Percentiles rank a stretch among this genome's conserved stretches.
Conservation (phyloP, 805 yeast species). For the Lipomyces orientalis region DNA sequence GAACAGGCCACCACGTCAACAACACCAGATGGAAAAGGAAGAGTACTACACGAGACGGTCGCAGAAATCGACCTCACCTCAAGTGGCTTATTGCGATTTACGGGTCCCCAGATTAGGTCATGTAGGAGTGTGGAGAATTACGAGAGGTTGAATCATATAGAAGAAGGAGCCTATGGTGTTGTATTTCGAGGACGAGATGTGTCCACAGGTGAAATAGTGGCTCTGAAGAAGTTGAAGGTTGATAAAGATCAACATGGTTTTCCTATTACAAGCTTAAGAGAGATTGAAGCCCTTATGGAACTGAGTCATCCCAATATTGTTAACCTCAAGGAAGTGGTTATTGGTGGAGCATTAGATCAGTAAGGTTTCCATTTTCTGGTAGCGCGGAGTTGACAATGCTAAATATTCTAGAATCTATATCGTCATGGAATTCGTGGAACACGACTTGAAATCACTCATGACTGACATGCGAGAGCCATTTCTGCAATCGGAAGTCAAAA, state of each 20-base stretch:
- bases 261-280: constrained; percentile 70
- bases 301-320: constrained; percentile 60
- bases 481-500: constrained; percentile 42
- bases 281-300: constrained; percentile 61
- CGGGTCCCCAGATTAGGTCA: constrained; percentile 14
- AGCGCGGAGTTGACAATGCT: background rate
- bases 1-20: background rate
- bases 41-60: constrained; percentile 1
- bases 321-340: constrained; percentile 59
- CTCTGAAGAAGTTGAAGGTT: constrained; percentile 62
- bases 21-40: background rate
- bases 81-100: constrained; percentile 17
- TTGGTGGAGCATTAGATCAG: constrained; percentile 43
- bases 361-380: constrained; percentile 22
- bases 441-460: constrained; percentile 42
- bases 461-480: constrained; percentile 42
- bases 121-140: constrained; percentile 38
- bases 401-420: constrained; percentile 39
- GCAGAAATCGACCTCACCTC: constrained; percentile 2
- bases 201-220: constrained; percentile 56
- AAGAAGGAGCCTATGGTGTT: constrained; percentile 55
- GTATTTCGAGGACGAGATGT: constrained; percentile 61
- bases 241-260: constrained; percentile 57
- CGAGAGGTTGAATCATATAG: constrained; percentile 42
- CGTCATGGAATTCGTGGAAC: constrained; percentile 45